Evolutionary conservation across 2,329 filamentous ascomycete genomes (phyloP).

Genomic region (Cladosporium austrohemisphaericum): DNA sequence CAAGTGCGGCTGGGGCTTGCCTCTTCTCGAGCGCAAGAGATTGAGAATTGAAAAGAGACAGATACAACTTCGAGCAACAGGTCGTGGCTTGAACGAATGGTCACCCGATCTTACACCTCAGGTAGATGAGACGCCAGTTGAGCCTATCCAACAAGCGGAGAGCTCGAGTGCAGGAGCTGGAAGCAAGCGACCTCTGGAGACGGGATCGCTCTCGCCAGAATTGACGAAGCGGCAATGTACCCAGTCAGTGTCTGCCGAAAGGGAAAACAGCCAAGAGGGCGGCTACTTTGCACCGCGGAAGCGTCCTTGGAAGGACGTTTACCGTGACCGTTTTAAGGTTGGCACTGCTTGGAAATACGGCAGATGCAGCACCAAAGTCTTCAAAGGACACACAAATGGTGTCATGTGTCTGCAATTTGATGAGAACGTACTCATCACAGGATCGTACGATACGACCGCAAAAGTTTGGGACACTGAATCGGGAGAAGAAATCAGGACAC

Average conservation of each 20-base stretch:
- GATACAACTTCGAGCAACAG: slow-evolving; percentile 66
- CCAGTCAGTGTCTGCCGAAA: slow-evolving; percentile 18
- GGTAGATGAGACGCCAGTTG: neutral
- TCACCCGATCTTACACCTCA: slow-evolving; percentile 49
- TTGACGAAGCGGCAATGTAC: slow-evolving; percentile 27
- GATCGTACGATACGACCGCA: slow-evolving; percentile 90
- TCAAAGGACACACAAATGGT: slow-evolving; percentile 84
- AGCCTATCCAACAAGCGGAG: neutral
- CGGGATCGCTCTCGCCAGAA: slow-evolving; percentile 23
- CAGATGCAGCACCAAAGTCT: slow-evolving; percentile 75
- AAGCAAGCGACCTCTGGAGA: slow-evolving; percentile 16
- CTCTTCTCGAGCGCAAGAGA: slow-evolving; percentile 81
- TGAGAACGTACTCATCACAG: slow-evolving; percentile 85
- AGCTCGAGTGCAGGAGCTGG: slow-evolving; percentile 2
- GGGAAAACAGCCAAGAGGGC: slow-evolving; percentile 13
- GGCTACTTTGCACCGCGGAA: slow-evolving; percentile 49
- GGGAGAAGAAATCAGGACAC: slow-evolving; percentile 77
- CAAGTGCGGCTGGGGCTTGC: slow-evolving; percentile 93
- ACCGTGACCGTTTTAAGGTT: slow-evolving; percentile 91
- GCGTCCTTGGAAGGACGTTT: slow-evolving; percentile 93
- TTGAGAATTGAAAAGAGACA: slow-evolving; percentile 82
- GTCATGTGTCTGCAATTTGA: slow-evolving; percentile 78
- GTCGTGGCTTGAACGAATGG: slow-evolving; percentile 53
- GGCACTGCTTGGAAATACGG: slow-evolving; percentile 98
- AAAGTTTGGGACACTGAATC: slow-evolving; percentile 96